A percentile compares a stretch with the other conserved stretches of the same genome.
These are phyloP conservation scores for Camellia japonica DNA, from an alignment of 148 eudicot species.

Conservation along the genomic window DNA sequence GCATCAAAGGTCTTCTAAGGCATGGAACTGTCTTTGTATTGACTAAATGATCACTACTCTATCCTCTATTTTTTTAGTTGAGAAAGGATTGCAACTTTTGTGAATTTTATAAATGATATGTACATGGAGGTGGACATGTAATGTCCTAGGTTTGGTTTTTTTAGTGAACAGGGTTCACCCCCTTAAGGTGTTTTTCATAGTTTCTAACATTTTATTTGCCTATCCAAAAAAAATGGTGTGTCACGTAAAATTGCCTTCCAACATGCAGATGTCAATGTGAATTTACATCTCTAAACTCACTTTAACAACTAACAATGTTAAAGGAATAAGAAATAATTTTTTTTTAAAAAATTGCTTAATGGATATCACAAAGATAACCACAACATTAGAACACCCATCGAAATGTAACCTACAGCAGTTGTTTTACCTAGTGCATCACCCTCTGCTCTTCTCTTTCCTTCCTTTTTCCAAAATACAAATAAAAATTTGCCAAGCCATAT, in stretches of 20 bases:
- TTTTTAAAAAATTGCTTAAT: not conserved
- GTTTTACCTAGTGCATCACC: not conserved
- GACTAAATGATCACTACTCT: too few relatives aligned
- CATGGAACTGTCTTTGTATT: too few relatives aligned
- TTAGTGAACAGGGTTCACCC: too few relatives aligned
- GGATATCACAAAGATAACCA: not conserved
- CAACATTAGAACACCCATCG: not conserved
- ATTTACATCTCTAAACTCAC: not conserved
- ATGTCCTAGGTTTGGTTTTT: too few relatives aligned
- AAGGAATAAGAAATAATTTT: not conserved
- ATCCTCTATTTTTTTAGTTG: too few relatives aligned
- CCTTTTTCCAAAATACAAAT: not conserved
- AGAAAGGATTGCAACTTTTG: too few relatives aligned
- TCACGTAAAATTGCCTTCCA: conserved; percentile 4
- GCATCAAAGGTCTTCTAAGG: too few relatives aligned
- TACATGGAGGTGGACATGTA: too few relatives aligned
- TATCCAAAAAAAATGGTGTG: too few relatives aligned
- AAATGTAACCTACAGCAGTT: not conserved
- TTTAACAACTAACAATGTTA: not conserved
- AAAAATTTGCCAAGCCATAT: not conserved
- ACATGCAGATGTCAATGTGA: not conserved
- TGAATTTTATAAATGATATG: too few relatives aligned
- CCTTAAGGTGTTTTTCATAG: too few relatives aligned
- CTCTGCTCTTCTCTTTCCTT: not conserved
- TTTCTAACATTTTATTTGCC: too few relatives aligned